A percentile compares a stretch with the other conserved stretches of the same genome.
phyloP scores from a whole-genome alignment of 768 basidiomycete genomes.

The Kondoa malvinella region DNA sequence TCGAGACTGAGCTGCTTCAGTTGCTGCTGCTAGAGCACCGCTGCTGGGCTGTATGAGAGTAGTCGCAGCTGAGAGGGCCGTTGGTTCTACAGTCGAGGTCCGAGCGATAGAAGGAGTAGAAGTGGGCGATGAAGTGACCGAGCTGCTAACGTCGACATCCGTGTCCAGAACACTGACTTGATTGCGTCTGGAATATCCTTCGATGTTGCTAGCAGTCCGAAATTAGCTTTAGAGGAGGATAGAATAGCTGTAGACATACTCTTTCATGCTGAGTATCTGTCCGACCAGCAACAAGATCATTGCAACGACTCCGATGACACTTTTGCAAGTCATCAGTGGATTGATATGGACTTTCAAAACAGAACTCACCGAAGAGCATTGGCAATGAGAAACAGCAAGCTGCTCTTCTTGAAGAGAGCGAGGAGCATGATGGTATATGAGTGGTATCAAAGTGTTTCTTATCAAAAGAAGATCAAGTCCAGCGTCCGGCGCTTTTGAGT shows the following conservation, averaged over 20 bases:
- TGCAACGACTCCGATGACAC: not conserved
- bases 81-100: not conserved
- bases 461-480: too few relatives aligned
- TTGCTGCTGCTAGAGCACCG: not conserved
- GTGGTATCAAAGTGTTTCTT: too few relatives aligned
- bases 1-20: too few relatives aligned
- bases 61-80: not conserved
- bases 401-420: not conserved
- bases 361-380: not conserved
- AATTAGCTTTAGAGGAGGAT: not conserved
- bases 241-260: not conserved
- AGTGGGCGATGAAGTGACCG: not conserved
- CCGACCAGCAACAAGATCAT: not conserved
- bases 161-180: too few relatives aligned
- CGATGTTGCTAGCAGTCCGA: not conserved
- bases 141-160: too few relatives aligned
- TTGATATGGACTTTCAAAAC: too few relatives aligned
- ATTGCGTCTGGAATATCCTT: not conserved
- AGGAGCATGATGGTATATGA: not conserved
- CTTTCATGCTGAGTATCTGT: not conserved
- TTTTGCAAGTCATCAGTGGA: too few relatives aligned
- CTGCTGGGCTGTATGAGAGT: not conserved
- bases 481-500: too few relatives aligned
- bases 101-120: not conserved
- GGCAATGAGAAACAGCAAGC: not conserved